Evolutionary conservation across 2,329 filamentous ascomycete genomes (phyloP), one percentile per base, ranked within the genome.

Genomic region (Dactylellina parvicollis): DNA sequence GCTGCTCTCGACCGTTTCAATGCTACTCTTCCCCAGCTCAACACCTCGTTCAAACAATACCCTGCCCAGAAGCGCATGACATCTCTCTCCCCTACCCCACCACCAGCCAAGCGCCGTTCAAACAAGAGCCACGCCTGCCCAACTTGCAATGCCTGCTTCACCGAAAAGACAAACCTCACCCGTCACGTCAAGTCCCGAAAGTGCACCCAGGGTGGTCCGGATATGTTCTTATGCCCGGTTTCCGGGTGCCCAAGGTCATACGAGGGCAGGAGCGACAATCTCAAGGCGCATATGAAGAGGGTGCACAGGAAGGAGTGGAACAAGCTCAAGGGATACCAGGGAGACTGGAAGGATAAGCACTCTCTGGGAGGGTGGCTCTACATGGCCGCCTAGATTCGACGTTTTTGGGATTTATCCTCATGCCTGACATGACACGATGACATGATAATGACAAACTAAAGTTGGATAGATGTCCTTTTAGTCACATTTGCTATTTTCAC

Each of bases 281-380:
- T 73, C 24, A 73, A 73, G 46, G 54, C 69, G 14, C 69, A 73
- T n/a, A 73, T 73, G 69, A 73, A 73, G 69, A 52, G 69, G 28
- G 69, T 73, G 2, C 69, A 73, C 47, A 44, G 69, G 38, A 66
- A 66, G 26, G 69, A 73, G 36, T 73, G 69, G 69, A 12, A n/a
- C 14, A 73, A 40, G n/a, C 54, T 73, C 16, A 66, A 66, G 60
- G 18, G 10, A 28, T 73, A 40, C 30, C 54, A 60, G 14, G 69
- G 69, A 32, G 60, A 73, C 30, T 73, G 69, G 69, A 73, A 50
- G 14, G 60, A 73, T 3, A 73, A 55, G 46, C 16, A 12, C 2
- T 32, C 60, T 16, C 40, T 73, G 47, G n/a, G 24, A 8, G 36
- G 49, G 7, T 44, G 34, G 14, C 47, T 73, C 26, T 47, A 66